A percentile compares a stretch with the other conserved stretches of the same genome.
These are phyloP conservation scores for Pezicula rhizophila DNA, from an alignment of 2,329 filamentous ascomycete species.

Conservation along the genomic window DNA sequence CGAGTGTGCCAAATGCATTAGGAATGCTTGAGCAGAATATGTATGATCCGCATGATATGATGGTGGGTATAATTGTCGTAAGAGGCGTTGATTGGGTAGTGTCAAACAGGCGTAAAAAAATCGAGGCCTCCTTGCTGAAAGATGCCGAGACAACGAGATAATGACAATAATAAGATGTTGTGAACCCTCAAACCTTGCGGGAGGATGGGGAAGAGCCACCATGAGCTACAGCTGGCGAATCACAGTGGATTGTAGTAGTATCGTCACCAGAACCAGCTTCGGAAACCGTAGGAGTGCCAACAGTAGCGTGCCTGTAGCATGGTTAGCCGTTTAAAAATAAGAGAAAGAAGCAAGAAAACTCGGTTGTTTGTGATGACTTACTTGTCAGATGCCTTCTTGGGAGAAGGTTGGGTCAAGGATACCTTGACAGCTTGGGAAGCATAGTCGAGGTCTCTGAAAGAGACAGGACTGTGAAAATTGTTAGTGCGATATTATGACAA, in stretches of 20 bases:
- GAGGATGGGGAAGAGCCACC: conserved; percentile 23
- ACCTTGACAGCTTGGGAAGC: conserved; percentile 19
- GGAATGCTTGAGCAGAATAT: conserved; percentile 22
- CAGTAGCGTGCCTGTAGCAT: conserved; percentile 7
- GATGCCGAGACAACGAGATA: background rate
- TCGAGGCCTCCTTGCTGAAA: background rate
- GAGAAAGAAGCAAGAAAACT: background rate
- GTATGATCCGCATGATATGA: conserved; percentile 9
- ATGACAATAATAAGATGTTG: background rate
- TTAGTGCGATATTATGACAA: conserved; percentile 2
- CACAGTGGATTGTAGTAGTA: conserved; percentile 23
- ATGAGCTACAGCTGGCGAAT: conserved; percentile 24
- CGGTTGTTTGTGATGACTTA: conserved; percentile 10
- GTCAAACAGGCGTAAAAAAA: background rate
- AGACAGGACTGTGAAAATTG: conserved; percentile 13
- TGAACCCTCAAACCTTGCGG: conserved; percentile 20
- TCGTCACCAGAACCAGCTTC: conserved; percentile 28
- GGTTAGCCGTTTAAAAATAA: conserved; percentile 6
- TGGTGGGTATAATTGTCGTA: conserved; percentile 6
- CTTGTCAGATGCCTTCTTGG: conserved; percentile 20
- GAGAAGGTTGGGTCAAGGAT: conserved; percentile 19
- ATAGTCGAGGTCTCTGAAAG: conserved; percentile 27
- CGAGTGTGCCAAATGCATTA: conserved; percentile 18
- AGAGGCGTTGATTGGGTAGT: conserved; percentile 5
- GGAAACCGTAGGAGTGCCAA: conserved; percentile 24